Percentiles rank a stretch among this genome's conserved stretches.
phyloP scores from a whole-genome alignment of 805 yeast species.

The Zygosaccharomyces lentus region DNA sequence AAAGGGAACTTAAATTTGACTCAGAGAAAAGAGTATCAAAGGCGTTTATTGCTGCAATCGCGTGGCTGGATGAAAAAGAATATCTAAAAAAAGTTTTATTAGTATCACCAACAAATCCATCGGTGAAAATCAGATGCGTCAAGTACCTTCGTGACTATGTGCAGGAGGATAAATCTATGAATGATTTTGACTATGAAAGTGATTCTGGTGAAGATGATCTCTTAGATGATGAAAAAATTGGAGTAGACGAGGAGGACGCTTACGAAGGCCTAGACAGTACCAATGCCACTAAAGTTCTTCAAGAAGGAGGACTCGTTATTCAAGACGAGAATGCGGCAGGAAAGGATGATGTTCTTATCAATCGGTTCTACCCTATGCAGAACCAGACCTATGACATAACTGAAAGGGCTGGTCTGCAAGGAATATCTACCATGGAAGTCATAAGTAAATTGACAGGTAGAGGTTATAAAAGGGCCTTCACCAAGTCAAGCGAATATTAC shows the following conservation, averaged over 20 bases:
- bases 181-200: slow-evolving; percentile 26
- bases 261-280: slow-evolving; percentile 29
- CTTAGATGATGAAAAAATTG: slow-evolving; percentile 28
- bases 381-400: slow-evolving; percentile 57
- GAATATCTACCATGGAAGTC: slow-evolving; percentile 58
- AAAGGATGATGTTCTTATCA: slow-evolving; percentile 33
- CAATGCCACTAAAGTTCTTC: slow-evolving; percentile 29
- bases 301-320: slow-evolving; percentile 25
- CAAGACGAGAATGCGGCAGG: slow-evolving; percentile 17
- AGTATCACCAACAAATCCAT: slow-evolving; percentile 42
- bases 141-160: slow-evolving; percentile 42
- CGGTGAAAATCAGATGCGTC: slow-evolving; percentile 46
- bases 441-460: slow-evolving; percentile 49
- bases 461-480: slow-evolving; percentile 47
- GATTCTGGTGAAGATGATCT: slow-evolving; percentile 28
- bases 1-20: slow-evolving; percentile 52
- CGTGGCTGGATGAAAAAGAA: slow-evolving; percentile 43
- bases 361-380: slow-evolving; percentile 57
- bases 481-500: slow-evolving; percentile 48
- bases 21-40: slow-evolving; percentile 39
- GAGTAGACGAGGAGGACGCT: slow-evolving; percentile 32
- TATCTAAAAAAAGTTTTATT: slow-evolving; percentile 51
- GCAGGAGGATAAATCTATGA: slow-evolving; percentile 24
- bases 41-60: slow-evolving; percentile 47
- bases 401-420: slow-evolving; percentile 40